Evolutionary conservation across 176 grass and related monocot species (phyloP).

Genomic region (Chrysopogon serrulatus): DNA sequence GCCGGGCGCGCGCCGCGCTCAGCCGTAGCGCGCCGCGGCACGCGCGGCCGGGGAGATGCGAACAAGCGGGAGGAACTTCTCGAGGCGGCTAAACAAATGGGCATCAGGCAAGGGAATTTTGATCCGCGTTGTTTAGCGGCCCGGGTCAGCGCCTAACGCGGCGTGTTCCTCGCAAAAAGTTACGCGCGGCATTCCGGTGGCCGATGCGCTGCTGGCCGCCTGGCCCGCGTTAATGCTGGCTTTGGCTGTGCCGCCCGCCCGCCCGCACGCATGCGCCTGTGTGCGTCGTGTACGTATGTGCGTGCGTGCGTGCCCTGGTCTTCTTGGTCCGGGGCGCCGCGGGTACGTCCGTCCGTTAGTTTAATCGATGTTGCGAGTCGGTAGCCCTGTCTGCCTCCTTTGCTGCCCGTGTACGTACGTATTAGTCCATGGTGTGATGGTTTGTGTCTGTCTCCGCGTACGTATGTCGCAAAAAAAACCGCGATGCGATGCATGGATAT

Average conservation of each 20-base stretch:
- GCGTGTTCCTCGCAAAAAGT: conserved; percentile 50
- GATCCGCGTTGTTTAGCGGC: background rate
- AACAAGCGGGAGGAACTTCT: conserved; percentile 60
- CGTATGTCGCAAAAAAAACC: too few species aligned
- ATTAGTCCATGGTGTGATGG: background rate
- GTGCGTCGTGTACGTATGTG: background rate
- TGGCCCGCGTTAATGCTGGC: background rate
- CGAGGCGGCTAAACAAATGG: conserved; percentile 37
- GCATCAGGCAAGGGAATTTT: background rate
- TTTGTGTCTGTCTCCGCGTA: too few species aligned
- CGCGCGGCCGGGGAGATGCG: conserved; percentile 9
- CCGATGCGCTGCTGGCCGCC: too few species aligned
- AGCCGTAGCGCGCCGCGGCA: background rate
- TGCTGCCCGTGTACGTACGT: background rate
- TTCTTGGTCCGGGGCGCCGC: background rate
- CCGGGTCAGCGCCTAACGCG: conserved; percentile 54
- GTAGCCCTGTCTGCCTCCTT: conserved; percentile 18
- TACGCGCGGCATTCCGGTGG: conserved; percentile 4
- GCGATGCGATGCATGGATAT: too few species aligned
- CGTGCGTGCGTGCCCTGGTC: background rate
- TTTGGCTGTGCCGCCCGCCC: background rate
- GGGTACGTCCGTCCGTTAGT: background rate
- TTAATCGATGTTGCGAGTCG: conserved; percentile 41
- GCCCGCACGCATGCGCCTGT: background rate
- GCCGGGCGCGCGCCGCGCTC: background rate